Evolutionary conservation across 805 yeast species (phyloP).

Genomic region (Zygosaccharomyces bisporus): DNA sequence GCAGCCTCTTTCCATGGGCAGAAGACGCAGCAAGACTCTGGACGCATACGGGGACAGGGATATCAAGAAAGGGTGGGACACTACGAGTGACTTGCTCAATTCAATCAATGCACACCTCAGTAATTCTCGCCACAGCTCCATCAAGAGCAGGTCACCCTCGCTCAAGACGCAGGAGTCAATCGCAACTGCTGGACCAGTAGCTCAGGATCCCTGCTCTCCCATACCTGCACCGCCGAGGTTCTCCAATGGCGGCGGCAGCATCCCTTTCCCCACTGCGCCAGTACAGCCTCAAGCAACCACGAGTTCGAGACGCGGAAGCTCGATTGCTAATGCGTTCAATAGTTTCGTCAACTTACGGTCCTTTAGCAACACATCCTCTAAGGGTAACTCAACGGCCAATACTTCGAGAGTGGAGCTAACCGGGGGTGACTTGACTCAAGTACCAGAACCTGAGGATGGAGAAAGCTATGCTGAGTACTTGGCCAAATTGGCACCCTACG

Average conservation of each 20-base stretch:
- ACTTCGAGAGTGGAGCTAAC: constrained; percentile 10
- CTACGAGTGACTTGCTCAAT: constrained; percentile 10
- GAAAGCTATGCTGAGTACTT: constrained; percentile 34
- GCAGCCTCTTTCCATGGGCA: constrained; percentile 11
- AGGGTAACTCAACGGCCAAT: constrained; percentile 7
- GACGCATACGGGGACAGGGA: constrained; percentile 30
- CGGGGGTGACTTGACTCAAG: constrained; percentile 23
- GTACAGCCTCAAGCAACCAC: constrained; percentile 6
- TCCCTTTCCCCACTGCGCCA: constrained; percentile 10
- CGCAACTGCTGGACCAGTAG: constrained; percentile 5
- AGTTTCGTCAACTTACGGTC: constrained; percentile 37
- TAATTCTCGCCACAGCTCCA: constrained; percentile 14
- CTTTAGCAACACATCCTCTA: constrained; percentile 22
- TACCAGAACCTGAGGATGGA: constrained; percentile 29
- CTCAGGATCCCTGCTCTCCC: not conserved
- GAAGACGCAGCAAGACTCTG: constrained; percentile 35
- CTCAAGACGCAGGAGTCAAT: constrained; percentile 10
- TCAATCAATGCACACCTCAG: constrained; percentile 13
- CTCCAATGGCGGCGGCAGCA: constrained; percentile 7
- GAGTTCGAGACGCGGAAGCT: constrained; percentile 35
- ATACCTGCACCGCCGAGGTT: constrained; percentile 10
- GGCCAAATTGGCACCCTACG: constrained; percentile 31
- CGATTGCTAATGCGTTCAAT: constrained; percentile 39
- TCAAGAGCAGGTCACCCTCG: constrained; percentile 13
- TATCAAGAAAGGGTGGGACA: constrained; percentile 6